Evolutionary conservation across 2,329 filamentous ascomycete species (phyloP).

Genomic region (Colletotrichum incanum): DNA sequence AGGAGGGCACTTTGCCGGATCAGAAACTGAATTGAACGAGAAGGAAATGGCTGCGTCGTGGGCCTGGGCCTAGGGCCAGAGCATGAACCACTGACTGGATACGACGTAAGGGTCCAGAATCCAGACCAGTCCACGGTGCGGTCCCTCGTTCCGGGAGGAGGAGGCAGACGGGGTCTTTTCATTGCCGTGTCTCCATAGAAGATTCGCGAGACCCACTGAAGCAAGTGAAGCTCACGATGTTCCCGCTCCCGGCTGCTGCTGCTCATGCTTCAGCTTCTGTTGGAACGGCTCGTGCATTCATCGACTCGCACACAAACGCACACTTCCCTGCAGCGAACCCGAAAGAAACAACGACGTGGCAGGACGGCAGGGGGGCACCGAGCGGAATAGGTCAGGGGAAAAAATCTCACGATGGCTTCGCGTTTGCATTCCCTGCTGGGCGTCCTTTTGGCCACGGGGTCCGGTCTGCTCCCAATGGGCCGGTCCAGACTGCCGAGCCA

Average conservation of each 20-base stretch:
- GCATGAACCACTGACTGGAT: neutral
- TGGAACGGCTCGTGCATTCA: conserved; percentile 5
- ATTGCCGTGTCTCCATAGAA: conserved; percentile 29
- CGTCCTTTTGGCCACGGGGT: conserved; percentile 27
- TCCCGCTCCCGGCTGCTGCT: neutral
- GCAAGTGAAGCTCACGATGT: conserved; percentile 30
- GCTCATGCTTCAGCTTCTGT: neutral
- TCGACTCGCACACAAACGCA: neutral
- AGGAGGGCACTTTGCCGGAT: neutral
- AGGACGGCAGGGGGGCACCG: conserved; percentile 7
- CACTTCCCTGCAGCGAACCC: conserved; percentile 27
- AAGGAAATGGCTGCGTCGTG: conserved; percentile 16
- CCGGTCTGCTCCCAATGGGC: conserved; percentile 22
- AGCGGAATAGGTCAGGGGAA: conserved; percentile 7
- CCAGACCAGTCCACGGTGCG: neutral
- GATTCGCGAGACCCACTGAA: conserved; percentile 24
- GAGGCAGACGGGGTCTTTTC: neutral
- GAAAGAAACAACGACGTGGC: conserved; percentile 38
- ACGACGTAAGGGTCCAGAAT: neutral
- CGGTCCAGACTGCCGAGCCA: conserved; percentile 38
- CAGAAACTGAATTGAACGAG: neutral
- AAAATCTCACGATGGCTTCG: conserved; percentile 42
- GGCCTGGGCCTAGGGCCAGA: neutral
- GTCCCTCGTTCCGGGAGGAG: neutral
- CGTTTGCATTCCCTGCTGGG: conserved; percentile 33